Base-by-base conservation (phyloP, 2,329 filamentous ascomycete genomes). In the Arthroderma sp. region DNA sequence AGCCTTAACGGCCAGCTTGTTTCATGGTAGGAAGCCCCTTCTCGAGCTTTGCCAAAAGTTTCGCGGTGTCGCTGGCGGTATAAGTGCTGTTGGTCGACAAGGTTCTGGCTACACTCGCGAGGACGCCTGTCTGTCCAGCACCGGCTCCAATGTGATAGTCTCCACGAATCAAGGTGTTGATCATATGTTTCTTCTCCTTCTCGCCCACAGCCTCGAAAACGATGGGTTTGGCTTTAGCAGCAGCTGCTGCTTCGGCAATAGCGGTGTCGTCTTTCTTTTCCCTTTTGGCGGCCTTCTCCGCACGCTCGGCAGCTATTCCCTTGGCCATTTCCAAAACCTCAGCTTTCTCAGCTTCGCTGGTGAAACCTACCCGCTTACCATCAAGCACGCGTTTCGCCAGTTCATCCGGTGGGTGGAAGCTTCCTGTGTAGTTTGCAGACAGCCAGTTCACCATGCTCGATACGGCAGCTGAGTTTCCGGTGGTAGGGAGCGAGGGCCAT, bases 31-130 rank as follows among this genome's bases (percentile, higher is more conserved):
- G 50, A 31, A 68, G 48, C 22, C 64, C 53, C 34, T 58, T 64
- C 49, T 63, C 56, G 5, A 68, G 51, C 44, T 65, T 65, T 34
- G 54, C 49, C 48, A 67, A 50, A 42, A 68, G 64, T 37, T 60
- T 53, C 4, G 56, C 54, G 34, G 53, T 57, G 47, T 67, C 65
- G 6, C 56, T 46, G 10, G 54, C 56, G n/a, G 59, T 57, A 51
- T 66, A 68, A 9, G 63, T 68, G 37, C 57, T 57, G 41, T 68
- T 68, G 43, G 64, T 66, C n/a, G 54, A 51, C 27, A 67, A 55
- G 46, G 62, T 63, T 43, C 54, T 60, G 22, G 57, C 36, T 34
- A 67, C 56, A 40, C 61, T 56, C 11, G 51, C 52, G 36, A 65
- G 39, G 10, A 22, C 50, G 37, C 32, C 30, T 42, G 3, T 9